These are phyloP conservation scores for Yarrowia deformans DNA, from an alignment of 805 yeast genomes.

Conservation along the genomic window DNA sequence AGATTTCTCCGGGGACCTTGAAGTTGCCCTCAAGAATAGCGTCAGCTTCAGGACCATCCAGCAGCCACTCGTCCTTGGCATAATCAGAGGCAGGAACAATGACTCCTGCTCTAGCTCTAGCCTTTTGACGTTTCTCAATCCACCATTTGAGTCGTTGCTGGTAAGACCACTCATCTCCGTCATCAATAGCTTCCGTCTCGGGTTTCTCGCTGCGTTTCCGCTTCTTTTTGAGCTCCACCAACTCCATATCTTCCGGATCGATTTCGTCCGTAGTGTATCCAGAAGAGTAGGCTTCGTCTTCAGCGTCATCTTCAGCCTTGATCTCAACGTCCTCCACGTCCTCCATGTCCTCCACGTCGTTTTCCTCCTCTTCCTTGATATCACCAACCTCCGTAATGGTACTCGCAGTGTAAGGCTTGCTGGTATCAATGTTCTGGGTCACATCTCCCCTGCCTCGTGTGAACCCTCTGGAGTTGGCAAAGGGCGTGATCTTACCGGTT, in stretches of 20 bases:
- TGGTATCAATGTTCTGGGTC: constrained; percentile 17
- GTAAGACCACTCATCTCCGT: constrained; percentile 77
- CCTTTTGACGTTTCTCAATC: constrained; percentile 60
- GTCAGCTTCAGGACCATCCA: constrained; percentile 59
- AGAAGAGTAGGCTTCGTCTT: background rate
- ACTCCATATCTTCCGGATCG: constrained; percentile 22
- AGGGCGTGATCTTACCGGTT: constrained; percentile 93
- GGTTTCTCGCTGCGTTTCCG: background rate
- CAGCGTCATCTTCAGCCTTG: background rate
- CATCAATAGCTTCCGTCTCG: constrained; percentile 59
- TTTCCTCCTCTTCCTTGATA: background rate
- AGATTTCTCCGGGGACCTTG: constrained; percentile 88
- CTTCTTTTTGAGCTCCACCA: constrained; percentile 24
- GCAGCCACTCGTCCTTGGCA: constrained; percentile 15
- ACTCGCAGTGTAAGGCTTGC: constrained; percentile 1
- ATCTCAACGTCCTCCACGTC: background rate
- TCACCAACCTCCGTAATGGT: background rate
- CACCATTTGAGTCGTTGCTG: constrained; percentile 67
- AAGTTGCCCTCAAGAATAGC: constrained; percentile 74
- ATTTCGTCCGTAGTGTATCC: constrained; percentile 29
- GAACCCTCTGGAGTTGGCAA: constrained; percentile 62
- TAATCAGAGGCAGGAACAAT: constrained; percentile 45
- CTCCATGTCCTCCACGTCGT: background rate
- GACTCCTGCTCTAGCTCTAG: constrained; percentile 49
- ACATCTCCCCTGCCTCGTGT: constrained; percentile 30